Evolutionary conservation across 768 basidiomycete genomes (phyloP).

Genomic region (Xerocomellus amylosporus): DNA sequence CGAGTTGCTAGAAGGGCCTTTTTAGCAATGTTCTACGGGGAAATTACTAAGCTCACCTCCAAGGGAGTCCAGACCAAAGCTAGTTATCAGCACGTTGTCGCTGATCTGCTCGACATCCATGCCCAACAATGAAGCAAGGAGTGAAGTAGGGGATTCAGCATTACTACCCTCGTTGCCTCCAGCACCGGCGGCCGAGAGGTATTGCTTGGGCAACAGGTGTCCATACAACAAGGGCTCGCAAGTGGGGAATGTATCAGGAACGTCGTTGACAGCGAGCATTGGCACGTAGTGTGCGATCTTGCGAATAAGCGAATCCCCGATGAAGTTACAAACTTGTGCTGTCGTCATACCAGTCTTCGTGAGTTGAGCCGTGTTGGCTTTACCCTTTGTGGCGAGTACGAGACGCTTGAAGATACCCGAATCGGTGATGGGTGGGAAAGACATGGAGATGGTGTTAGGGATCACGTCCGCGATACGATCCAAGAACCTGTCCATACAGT

Average conservation of each 20-base stretch:
- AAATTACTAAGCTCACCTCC: slow-evolving; percentile 19
- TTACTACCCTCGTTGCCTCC: slow-evolving; percentile 9
- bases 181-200: slow-evolving; percentile 14
- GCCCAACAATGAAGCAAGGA: slow-evolving; percentile 24
- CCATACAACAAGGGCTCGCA: slow-evolving; percentile 29
- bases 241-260: slow-evolving; percentile 24
- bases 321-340: slow-evolving; percentile 32
- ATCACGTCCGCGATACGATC: slow-evolving; percentile 31
- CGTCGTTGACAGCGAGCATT: slow-evolving; percentile 25
- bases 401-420: slow-evolving; percentile 36
- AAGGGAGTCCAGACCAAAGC: slow-evolving; percentile 25
- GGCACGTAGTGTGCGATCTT: slow-evolving; percentile 32
- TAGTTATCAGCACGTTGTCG: slow-evolving; percentile 30
- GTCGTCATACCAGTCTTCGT: slow-evolving; percentile 34
- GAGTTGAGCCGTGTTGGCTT: slow-evolving; percentile 29
- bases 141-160: slow-evolving; percentile 23
- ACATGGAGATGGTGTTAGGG: slow-evolving; percentile 34
- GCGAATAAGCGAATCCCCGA: slow-evolving; percentile 30
- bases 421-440: slow-evolving; percentile 35
- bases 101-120: slow-evolving; percentile 29
- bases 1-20: slow-evolving; percentile 21
- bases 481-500: slow-evolving; percentile 23
- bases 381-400: slow-evolving; percentile 25
- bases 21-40: background rate
- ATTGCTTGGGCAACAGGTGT: slow-evolving; percentile 24